Conservation (phyloP, 225 moss, liverwort and hornwort genomes). For the Thuidium tamariscinum region DNA sequence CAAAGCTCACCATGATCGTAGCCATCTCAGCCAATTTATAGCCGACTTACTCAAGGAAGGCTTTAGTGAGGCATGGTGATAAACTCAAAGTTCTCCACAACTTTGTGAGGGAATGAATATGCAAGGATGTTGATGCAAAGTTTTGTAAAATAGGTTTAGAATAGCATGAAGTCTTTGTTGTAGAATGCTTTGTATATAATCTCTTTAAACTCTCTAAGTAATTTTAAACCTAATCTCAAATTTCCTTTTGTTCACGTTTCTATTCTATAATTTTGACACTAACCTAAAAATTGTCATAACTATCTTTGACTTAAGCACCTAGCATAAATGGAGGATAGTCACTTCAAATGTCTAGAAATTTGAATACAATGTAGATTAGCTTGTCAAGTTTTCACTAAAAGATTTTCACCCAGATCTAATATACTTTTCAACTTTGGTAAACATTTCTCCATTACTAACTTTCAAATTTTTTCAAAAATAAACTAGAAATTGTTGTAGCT, state of each 20-base stretch:
- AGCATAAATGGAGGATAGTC: not conserved
- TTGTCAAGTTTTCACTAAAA: not conserved
- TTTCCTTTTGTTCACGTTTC: not conserved
- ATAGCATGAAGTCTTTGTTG: accelerated
- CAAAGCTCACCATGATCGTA: not conserved
- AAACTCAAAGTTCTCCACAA: not conserved
- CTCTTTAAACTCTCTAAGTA: not conserved
- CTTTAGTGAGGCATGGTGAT: not conserved
- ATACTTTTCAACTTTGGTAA: accelerated
- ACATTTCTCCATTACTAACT: not conserved
- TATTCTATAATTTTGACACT: accelerated
- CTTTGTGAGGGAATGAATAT: not conserved
- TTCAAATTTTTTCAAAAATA: too few relatives aligned
- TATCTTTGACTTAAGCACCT: not conserved
- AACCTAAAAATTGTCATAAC: not conserved
- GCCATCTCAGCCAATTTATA: not conserved
- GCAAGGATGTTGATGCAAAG: not conserved
- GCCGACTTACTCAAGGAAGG: not conserved
- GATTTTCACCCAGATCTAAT: not conserved
- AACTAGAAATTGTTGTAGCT: too few relatives aligned
- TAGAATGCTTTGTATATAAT: not conserved
- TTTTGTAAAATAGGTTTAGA: not conserved
- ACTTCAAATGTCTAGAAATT: not conserved
- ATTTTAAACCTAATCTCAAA: accelerated
- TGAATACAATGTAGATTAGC: not conserved